Conservation (phyloP, 345 rosid genomes). For the Rhodamnia argentea region DNA sequence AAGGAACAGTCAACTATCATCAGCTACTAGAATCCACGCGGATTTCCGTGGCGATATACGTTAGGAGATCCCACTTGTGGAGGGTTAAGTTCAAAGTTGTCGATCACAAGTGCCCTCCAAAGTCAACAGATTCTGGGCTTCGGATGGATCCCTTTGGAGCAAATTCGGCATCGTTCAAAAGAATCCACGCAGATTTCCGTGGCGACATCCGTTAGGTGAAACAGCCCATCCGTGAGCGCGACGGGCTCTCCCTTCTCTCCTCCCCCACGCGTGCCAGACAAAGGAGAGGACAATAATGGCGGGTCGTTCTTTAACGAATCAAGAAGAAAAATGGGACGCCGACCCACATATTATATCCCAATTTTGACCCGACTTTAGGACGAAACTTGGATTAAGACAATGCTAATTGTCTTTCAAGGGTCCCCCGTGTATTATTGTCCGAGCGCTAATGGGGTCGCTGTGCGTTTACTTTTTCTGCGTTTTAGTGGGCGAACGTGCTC, state of each 20-base stretch:
- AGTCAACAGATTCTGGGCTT: neutral
- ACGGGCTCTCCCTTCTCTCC: neutral
- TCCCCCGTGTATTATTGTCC: neutral
- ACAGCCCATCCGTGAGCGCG: neutral
- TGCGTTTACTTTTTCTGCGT: neutral
- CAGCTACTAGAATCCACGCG: neutral
- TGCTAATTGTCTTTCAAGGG: neutral
- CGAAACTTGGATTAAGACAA: neutral
- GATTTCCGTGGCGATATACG: too few species aligned
- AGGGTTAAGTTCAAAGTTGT: neutral
- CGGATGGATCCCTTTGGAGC: neutral
- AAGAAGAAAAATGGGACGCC: neutral
- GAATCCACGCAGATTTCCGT: neutral
- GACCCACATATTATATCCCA: neutral
- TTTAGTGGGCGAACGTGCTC: neutral
- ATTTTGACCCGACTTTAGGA: neutral
- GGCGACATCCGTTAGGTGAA: neutral
- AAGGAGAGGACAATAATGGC: neutral
- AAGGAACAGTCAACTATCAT: neutral
- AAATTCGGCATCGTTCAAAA: neutral
- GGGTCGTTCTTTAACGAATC: neutral
- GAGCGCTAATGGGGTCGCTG: neutral
- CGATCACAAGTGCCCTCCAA: neutral
- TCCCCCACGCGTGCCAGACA: neutral
- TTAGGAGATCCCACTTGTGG: neutral